A percentile compares a stretch with the other conserved stretches of the same genome.
Conservation (phyloP, 2,329 filamentous ascomycete genomes). For the Albophoma yamanashiensis region DNA sequence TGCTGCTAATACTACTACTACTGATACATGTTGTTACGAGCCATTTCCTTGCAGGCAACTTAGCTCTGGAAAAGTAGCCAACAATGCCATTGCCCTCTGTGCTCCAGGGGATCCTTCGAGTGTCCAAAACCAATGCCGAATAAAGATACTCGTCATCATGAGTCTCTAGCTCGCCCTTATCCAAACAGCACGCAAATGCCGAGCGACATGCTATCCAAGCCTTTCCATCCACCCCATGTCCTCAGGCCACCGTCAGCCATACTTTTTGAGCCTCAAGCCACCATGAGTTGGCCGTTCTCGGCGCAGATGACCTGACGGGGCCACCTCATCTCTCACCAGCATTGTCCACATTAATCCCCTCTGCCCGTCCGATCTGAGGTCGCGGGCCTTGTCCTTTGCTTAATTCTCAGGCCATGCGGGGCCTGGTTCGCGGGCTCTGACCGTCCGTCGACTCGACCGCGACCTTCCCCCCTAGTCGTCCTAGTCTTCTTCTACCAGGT, state of each 20-base stretch:
- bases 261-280: neutral
- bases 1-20: neutral
- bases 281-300: neutral
- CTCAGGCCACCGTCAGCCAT: neutral
- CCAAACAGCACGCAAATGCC: neutral
- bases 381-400: neutral
- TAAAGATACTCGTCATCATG: neutral
- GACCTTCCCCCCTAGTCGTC: conserved; percentile 40
- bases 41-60: neutral
- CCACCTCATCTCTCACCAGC: neutral
- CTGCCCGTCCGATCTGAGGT: conserved; percentile 11
- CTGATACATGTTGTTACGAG: neutral
- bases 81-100: neutral
- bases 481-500: conserved; percentile 44
- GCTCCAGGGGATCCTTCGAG: neutral
- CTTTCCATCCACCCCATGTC: neutral
- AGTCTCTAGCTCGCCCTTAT: neutral
- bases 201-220: neutral
- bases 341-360: neutral
- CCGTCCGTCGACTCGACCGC: conserved; percentile 43
- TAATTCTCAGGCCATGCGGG: conserved; percentile 10
- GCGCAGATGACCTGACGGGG: neutral
- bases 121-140: neutral
- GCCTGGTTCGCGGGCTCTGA: conserved; percentile 22
- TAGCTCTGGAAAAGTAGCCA: neutral